phyloP scores from a whole-genome alignment of 2,329 filamentous ascomycete species.

The Aspergillus sp. region DNA sequence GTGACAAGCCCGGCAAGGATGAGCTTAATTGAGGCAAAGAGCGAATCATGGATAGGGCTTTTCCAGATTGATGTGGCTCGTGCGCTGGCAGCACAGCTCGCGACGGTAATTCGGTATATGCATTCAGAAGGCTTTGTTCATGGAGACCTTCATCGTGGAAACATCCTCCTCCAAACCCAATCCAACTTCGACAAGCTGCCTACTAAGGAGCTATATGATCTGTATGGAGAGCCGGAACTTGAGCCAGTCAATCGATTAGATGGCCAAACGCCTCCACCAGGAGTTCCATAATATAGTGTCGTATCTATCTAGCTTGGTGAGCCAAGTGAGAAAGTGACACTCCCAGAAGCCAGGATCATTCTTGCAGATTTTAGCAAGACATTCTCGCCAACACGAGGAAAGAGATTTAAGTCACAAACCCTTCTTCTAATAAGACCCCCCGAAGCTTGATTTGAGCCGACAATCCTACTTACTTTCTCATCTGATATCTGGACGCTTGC shows the following conservation, averaged over 20 bases:
- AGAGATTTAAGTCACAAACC: constrained; percentile 19
- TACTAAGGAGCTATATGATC: constrained; percentile 20
- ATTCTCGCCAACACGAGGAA: constrained; percentile 19
- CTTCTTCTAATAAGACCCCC: constrained; percentile 30
- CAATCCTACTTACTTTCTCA: constrained; percentile 31
- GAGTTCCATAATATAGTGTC: constrained; percentile 20
- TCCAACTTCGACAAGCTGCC: constrained; percentile 21
- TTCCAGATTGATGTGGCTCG: constrained; percentile 15
- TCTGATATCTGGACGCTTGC: constrained; percentile 43
- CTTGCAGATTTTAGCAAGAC: constrained; percentile 31
- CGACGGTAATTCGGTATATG: constrained; percentile 22
- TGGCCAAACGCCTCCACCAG: constrained; percentile 18
- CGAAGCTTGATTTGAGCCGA: constrained; percentile 36
- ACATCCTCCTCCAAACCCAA: constrained; percentile 23
- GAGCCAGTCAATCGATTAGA: constrained; percentile 23
- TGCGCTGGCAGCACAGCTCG: constrained; percentile 23
- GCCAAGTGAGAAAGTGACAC: constrained; percentile 24
- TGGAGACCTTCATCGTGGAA: constrained; percentile 28
- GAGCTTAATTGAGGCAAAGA: constrained; percentile 12
- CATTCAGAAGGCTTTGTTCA: constrained; percentile 29
- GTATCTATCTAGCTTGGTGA: constrained; percentile 19
- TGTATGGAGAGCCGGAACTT: constrained; percentile 20
- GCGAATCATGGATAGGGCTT: constrained; percentile 11
- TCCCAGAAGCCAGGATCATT: constrained; percentile 24
- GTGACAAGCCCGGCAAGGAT: constrained; percentile 13